Conservation (phyloP, 805 yeast genomes). For the Yamadazyma akitaensis region DNA sequence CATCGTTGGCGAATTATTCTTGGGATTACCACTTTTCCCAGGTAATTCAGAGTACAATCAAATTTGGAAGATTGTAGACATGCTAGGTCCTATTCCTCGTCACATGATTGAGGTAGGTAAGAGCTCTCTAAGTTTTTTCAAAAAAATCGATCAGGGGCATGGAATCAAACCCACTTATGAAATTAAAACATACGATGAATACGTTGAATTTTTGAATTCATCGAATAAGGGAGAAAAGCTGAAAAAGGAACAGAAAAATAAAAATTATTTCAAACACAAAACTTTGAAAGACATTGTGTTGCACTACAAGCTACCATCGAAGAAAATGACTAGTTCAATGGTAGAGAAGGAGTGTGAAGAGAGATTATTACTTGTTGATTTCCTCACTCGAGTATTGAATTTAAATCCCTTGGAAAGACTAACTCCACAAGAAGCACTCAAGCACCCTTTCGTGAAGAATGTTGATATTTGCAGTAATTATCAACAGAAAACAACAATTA, state of each 20-base stretch:
- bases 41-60: constrained; percentile 95
- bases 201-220: constrained; percentile 25
- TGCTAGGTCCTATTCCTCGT: constrained; percentile 82
- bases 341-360: constrained; percentile 71
- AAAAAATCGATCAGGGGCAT: constrained; percentile 28
- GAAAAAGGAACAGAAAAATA: constrained; percentile 70
- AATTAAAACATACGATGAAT: constrained; percentile 36
- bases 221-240: constrained; percentile 28
- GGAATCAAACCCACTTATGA: constrained; percentile 27
- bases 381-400: constrained; percentile 71
- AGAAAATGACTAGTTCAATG: constrained; percentile 50
- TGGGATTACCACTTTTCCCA: constrained; percentile 92
- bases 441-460: constrained; percentile 78
- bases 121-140: constrained; percentile 68
- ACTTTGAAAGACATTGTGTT: constrained; percentile 69
- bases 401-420: constrained; percentile 91
- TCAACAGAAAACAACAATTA: neutral
- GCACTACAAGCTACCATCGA: constrained; percentile 67
- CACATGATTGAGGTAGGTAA: constrained; percentile 98
- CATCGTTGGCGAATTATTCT: constrained; percentile 81
- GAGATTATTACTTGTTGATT: constrained; percentile 69
- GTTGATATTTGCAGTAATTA: constrained; percentile 2
- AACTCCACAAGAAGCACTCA: constrained; percentile 93
- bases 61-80: constrained; percentile 72
- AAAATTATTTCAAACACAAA: constrained; percentile 70